phyloP scores from a whole-genome alignment of 306 rosid species.

The Cicer judaicum region DNA sequence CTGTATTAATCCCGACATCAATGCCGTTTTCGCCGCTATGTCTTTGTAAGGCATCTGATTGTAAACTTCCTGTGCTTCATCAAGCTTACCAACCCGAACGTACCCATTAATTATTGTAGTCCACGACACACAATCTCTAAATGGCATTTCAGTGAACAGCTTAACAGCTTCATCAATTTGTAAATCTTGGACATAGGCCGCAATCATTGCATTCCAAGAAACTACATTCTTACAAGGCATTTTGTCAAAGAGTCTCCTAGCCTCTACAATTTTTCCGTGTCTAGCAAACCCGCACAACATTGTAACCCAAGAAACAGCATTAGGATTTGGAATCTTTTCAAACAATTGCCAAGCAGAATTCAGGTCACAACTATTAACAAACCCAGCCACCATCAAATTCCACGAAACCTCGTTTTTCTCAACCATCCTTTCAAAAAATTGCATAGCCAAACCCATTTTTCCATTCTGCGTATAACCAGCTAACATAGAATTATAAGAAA shows the following conservation, averaged over 20 bases:
- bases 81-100: constrained; percentile 71
- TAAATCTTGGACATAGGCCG: constrained; percentile 67
- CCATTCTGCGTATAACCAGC: constrained; percentile 78
- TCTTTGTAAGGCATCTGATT: constrained; percentile 74
- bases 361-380: constrained; percentile 61
- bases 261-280: constrained; percentile 60
- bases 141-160: constrained; percentile 66
- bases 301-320: constrained; percentile 69
- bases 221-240: constrained; percentile 74
- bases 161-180: constrained; percentile 69
- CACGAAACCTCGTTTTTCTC: constrained; percentile 75
- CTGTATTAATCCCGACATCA: constrained; percentile 74
- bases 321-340: constrained; percentile 63
- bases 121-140: constrained; percentile 79
- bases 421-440: constrained; percentile 64
- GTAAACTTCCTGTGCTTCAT: constrained; percentile 61
- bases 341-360: constrained; percentile 73
- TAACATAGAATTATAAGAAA: constrained; percentile 81
- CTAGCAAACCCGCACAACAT: constrained; percentile 77
- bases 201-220: constrained; percentile 92
- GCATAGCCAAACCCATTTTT: constrained; percentile 62
- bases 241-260: constrained; percentile 65
- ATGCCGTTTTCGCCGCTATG: constrained; percentile 72
- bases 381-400: constrained; percentile 84
- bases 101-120: constrained; percentile 79